A percentile compares a stretch with the other conserved stretches of the same genome.
Conservation (phyloP, 2,329 filamentous ascomycete species). For the Stagonosporopsis cucurbitacearum region DNA sequence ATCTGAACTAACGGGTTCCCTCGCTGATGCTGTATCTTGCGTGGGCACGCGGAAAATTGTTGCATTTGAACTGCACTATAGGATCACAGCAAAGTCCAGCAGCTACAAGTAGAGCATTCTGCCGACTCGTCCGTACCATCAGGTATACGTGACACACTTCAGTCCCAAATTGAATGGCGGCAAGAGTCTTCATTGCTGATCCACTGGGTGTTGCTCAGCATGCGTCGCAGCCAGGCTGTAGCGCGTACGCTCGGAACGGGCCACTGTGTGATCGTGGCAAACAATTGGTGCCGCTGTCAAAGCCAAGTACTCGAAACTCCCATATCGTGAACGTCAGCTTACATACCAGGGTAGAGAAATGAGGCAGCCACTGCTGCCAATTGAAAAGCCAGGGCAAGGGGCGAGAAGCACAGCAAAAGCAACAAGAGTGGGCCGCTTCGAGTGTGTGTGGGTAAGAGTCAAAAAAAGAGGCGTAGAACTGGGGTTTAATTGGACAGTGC, state of each 20-base stretch:
- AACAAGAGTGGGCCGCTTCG: conserved; percentile 22
- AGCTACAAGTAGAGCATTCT: conserved; percentile 9
- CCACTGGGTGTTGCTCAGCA: conserved; percentile 7
- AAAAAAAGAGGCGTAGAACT: conserved; percentile 25
- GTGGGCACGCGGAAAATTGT: conserved; percentile 16
- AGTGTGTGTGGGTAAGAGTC: conserved; percentile 38
- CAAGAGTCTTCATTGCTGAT: conserved; percentile 5
- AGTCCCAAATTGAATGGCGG: conserved; percentile 4
- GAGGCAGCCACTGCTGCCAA: conserved; percentile 24
- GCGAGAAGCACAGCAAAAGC: conserved; percentile 22
- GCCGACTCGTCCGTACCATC: conserved; percentile 11
- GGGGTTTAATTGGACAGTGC: conserved; percentile 37
- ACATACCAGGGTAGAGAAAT: conserved; percentile 14
- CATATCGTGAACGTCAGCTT: conserved; percentile 20
- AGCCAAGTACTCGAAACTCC: conserved; percentile 19
- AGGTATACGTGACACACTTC: conserved; percentile 4
- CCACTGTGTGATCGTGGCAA: conserved; percentile 24
- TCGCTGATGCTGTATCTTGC: conserved; percentile 41
- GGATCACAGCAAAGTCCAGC: not conserved
- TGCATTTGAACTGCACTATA: conserved; percentile 9
- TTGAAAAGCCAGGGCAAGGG: conserved; percentile 24
- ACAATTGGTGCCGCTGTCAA: conserved; percentile 40
- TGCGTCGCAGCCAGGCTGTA: conserved; percentile 10
- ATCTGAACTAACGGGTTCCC: conserved; percentile 42
- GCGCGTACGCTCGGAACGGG: conserved; percentile 19